Percentiles rank a stretch among this genome's conserved stretches.
phyloP scores from a whole-genome alignment of 2,329 filamentous ascomycete genomes.

The Penicillium sp. region DNA sequence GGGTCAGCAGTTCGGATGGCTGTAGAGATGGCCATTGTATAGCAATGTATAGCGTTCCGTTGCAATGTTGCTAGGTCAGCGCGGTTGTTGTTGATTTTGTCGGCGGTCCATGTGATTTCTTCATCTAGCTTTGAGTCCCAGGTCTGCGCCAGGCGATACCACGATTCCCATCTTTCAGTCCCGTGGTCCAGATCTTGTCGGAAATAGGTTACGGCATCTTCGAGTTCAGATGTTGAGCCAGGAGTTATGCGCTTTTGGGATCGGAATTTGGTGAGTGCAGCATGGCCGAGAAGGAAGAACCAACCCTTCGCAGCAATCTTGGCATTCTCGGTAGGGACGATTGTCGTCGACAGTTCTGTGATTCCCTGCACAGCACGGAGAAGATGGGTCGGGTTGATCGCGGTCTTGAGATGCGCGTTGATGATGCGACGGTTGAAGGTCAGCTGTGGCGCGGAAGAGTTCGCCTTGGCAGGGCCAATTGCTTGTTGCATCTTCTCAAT shows the following conservation, averaged over 20 bases:
- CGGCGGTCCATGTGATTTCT: constrained; percentile 81
- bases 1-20: constrained; percentile 60
- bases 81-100: constrained; percentile 85
- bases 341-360: constrained; percentile 70
- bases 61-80: constrained; percentile 74
- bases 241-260: constrained; percentile 75
- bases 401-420: constrained; percentile 76
- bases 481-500: constrained; percentile 93
- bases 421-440: constrained; percentile 86
- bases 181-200: constrained; percentile 81
- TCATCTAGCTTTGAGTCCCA: constrained; percentile 89
- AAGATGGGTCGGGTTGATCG: constrained; percentile 78
- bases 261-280: constrained; percentile 84
- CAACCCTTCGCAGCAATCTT: constrained; percentile 77
- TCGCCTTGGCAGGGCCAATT: constrained; percentile 74
- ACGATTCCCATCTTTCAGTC: constrained; percentile 81
- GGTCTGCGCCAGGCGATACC: constrained; percentile 84
- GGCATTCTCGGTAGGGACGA: constrained; percentile 69
- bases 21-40: constrained; percentile 67
- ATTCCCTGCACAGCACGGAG: constrained; percentile 80
- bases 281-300: constrained; percentile 89
- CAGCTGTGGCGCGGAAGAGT: constrained; percentile 75
- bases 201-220: constrained; percentile 78
- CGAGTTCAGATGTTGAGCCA: constrained; percentile 79
- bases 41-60: constrained; percentile 80